Conservation (phyloP, 208 protist species). For the Leishmania gerbilli region DNA sequence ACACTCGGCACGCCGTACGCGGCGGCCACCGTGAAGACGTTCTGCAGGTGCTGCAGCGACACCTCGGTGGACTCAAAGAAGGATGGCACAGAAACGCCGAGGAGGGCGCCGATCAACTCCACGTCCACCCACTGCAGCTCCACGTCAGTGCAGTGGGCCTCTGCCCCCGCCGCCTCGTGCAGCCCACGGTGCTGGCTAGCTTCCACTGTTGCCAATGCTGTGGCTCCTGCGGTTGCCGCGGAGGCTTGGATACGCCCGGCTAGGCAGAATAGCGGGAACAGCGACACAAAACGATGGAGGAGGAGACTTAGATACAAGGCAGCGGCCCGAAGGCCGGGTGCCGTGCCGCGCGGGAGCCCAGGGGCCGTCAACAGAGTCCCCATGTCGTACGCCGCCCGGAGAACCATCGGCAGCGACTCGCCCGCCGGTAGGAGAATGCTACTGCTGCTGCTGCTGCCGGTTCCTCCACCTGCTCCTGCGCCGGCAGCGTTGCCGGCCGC, state of each 20-base stretch:
- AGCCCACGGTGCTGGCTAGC: not conserved
- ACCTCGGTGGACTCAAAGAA: conserved; percentile 72
- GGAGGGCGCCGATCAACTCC: conserved; percentile 54
- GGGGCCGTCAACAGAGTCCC: conserved; percentile 43
- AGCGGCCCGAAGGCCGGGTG: conserved; percentile 38
- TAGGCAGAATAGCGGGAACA: conserved; percentile 70
- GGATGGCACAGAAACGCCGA: conserved; percentile 64
- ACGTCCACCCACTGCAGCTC: conserved; percentile 86
- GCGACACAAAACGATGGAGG: conserved; percentile 63
- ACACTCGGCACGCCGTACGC: conserved; percentile 61
- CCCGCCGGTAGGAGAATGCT: conserved; percentile 42
- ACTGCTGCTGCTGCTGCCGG: conserved; percentile 12
- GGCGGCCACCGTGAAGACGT: conserved; percentile 64
- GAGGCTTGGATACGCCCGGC: conserved; percentile 14
- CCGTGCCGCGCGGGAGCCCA: conserved; percentile 34
- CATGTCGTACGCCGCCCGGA: conserved; percentile 76
- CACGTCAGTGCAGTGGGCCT: conserved; percentile 9
- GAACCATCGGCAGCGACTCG: conserved; percentile 54
- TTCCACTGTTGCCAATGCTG: not conserved
- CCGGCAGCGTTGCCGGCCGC: not conserved
- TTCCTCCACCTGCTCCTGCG: not conserved
- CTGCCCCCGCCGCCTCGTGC: not conserved
- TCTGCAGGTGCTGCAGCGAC: conserved; percentile 68
- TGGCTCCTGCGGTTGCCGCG: not conserved
- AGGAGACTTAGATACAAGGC: conserved; percentile 73